phyloP scores from a whole-genome alignment of 495 filamentous ascomycete species.

The Aspergillus saccharolyticus region DNA sequence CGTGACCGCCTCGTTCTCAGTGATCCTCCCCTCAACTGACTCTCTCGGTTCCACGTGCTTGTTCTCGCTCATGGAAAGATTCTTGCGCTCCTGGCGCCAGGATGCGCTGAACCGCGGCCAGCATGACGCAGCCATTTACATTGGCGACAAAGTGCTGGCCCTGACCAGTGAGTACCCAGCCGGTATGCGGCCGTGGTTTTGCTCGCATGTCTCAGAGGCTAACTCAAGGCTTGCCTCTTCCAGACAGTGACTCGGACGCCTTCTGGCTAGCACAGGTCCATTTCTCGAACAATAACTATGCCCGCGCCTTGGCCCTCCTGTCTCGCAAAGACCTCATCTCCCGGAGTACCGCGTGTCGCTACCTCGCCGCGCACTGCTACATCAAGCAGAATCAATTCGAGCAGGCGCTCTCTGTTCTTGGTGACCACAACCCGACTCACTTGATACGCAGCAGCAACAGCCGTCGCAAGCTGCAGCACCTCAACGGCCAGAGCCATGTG shows the following conservation, averaged over 20 bases:
- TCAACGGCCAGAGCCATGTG: slow-evolving; percentile 47
- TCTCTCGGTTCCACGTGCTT: slow-evolving; percentile 4
- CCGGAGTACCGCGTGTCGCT: slow-evolving; percentile 79
- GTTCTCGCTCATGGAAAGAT: slow-evolving; percentile 70
- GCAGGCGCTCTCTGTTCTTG: slow-evolving; percentile 81
- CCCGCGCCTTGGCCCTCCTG: slow-evolving; percentile 78
- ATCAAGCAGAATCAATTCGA: slow-evolving; percentile 86
- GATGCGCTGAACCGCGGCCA: slow-evolving; percentile 91
- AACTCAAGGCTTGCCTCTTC: slow-evolving; percentile 7
- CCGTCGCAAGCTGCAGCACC: slow-evolving; percentile 54
- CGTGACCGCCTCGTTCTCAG: neutral
- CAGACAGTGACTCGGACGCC: slow-evolving; percentile 84
- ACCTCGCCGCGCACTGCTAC: slow-evolving; percentile 87
- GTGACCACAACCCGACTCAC: slow-evolving; percentile 87
- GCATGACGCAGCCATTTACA: slow-evolving; percentile 91
- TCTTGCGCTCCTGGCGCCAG: slow-evolving; percentile 86
- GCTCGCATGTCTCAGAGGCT: neutral
- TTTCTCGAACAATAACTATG: slow-evolving; percentile 90
- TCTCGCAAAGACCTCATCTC: slow-evolving; percentile 76
- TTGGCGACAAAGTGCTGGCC: slow-evolving; percentile 93
- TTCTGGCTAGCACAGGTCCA: slow-evolving; percentile 94
- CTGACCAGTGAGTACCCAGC: slow-evolving; percentile 65
- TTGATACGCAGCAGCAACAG: slow-evolving; percentile 66
- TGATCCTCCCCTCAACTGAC: neutral
- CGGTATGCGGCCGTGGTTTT: neutral